These are phyloP conservation scores for Ustilago xerochloae DNA, from an alignment of 1,284 basidiomycete species.

Conservation along the genomic window DNA sequence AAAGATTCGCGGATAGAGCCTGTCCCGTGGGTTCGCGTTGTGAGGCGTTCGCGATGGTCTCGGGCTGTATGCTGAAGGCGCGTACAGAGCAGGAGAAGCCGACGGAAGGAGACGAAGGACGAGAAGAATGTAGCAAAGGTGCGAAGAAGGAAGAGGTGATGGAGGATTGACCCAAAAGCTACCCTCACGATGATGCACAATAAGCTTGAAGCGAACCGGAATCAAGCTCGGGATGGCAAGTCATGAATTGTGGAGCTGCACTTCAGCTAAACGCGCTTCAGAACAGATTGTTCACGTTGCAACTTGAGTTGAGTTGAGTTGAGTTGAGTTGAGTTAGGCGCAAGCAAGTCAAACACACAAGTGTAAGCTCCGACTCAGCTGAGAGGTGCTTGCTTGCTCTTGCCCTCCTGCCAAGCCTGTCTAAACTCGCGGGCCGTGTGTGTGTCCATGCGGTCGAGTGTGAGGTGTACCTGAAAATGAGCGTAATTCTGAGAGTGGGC, in stretches of 20 bases:
- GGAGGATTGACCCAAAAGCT: too few relatives aligned
- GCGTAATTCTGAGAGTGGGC: not conserved
- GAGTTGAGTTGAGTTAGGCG: not conserved
- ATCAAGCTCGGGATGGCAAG: not conserved
- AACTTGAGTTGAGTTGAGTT: too few relatives aligned
- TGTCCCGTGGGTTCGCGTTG: not conserved
- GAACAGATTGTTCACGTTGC: too few relatives aligned
- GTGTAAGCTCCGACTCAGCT: too few relatives aligned
- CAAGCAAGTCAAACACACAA: too few relatives aligned
- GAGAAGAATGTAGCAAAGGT: too few relatives aligned
- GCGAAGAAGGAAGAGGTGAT: not conserved
- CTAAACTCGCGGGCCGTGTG: conserved; percentile 1
- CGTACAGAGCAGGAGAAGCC: too few relatives aligned
- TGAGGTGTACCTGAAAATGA: not conserved
- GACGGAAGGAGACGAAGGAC: too few relatives aligned
- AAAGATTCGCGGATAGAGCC: not conserved
- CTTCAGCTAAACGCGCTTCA: not conserved
- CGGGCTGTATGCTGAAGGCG: too few relatives aligned
- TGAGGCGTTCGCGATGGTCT: not conserved
- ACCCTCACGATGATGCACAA: too few relatives aligned
- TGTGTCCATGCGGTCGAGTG: not conserved
- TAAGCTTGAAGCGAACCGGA: not conserved
- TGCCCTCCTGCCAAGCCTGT: too few relatives aligned
- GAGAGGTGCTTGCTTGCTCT: too few relatives aligned
- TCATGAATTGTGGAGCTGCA: not conserved